Evolutionary conservation across 306 rosid genomes (phyloP), one percentile per base, ranked within the genome.

Genomic region (Acacia melanoxylon): DNA sequence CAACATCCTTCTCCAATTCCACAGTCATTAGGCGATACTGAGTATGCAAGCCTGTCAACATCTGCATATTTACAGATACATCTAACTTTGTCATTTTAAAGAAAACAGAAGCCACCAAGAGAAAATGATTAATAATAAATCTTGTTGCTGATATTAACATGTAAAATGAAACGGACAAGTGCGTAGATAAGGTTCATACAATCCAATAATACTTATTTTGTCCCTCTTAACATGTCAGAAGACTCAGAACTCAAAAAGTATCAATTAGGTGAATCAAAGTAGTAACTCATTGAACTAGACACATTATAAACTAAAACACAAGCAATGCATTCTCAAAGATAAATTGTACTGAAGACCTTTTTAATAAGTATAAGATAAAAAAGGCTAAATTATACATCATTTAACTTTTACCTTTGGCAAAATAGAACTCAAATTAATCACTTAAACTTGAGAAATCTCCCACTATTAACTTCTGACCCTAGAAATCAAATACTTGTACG

Each of bases 1-100:
- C 98, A 94, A 81, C 97, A 87, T 71, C 97, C 90, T 85, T 94
- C 98, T 61, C 97, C 94, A 75, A 91, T 68, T 71, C 97, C 94
- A 81, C 83, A 78, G 83, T 93, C 97, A 45, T 69, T 89, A 81
- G 97, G 97, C 77, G 87, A 74, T 63, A 84, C 98, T 27, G 97
- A 91, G 86, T 92, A 94, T 11, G 94, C 90, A 79, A 94, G 87
- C 86, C 85, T 86, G 80, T 89, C 93, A 79, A 86, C 82, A 88
- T 93, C 97, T 94, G 87, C 83, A 83, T 79, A 83, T 76, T 56
- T 71, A 76, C 66, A 80, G 74, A 83, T 41, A 76, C 33, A 78
- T 70, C 72, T 46, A 17, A 51, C 58, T 16, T 68, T 24, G 27
- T 37, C 10, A 86, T 49, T 48, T 31, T 14, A 62, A 78, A 75